Evolutionary conservation across 2,329 filamentous ascomycete species (phyloP), one percentile per base, ranked within the genome.

Genomic region (Claviceps sp.): DNA sequence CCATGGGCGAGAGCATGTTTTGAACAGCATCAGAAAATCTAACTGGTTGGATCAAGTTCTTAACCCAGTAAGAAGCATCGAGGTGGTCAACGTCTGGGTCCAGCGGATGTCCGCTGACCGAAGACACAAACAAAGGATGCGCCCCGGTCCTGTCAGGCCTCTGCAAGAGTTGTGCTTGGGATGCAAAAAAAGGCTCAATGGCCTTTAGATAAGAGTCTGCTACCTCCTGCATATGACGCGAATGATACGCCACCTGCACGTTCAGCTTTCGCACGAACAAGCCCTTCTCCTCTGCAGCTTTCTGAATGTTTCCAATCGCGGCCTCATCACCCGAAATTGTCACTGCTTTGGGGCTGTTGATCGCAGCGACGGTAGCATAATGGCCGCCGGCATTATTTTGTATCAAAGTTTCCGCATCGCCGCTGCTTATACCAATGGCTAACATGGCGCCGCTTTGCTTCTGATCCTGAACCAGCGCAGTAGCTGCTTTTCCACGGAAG

Each of bases 241-340:
- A 67, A 52, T 68, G 66, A 23, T 67, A 68, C 8, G 65, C 64
- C 29, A 54, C 62, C 29, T 62, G 57, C 11, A 64, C 61, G 23
- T 59, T 59, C 1, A 66, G 54, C 26, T 26, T 26, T 26, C 26
- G 26, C 7, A 26, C 26, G 26, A 26, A 26, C 14, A 50, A 43
- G 2, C 58, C 53, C 4, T 56, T 56, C 39, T 59, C 53, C 5
- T 51, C 36, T 17, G 60, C 59, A 0, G 63, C 59, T n/a, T 56
- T 51, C 14, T 39, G 4, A 39, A 4, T 38, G 50, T 62, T 61
- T 38, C 65, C 56, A 16, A 68, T 50, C 13, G 56, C 54, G 4
- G 51, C 46, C 1, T 49, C 54, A 16, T 61, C 55, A 2, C 59
- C 60, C 0, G 60, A 61, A 1, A 68, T 49, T 0, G 64, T 68